phyloP scores from a whole-genome alignment of 768 basidiomycete species.

The Pleurotus salmoneostramineus region DNA sequence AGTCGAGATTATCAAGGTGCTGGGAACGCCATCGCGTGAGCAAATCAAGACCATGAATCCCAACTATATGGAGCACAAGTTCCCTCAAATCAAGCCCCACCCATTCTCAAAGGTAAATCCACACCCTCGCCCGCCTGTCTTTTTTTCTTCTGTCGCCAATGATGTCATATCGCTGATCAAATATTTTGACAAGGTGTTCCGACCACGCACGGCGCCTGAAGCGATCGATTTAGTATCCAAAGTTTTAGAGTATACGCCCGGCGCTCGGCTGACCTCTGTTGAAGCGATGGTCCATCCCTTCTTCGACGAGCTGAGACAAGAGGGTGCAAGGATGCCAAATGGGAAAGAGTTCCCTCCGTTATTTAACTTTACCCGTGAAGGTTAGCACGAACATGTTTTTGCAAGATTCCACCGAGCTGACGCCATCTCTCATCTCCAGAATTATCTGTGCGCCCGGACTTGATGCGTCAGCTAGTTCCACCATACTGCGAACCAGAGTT shows the following conservation, averaged over 20 bases:
- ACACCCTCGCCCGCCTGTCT: neutral
- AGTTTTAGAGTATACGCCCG: constrained; percentile 97
- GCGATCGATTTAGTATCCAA: constrained; percentile 95
- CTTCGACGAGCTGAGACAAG: constrained; percentile 93
- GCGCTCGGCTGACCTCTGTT: constrained; percentile 82
- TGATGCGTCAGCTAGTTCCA: constrained; percentile 90
- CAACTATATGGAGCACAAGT: constrained; percentile 99
- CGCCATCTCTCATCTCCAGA: constrained; percentile 41
- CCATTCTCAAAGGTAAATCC: constrained; percentile 87
- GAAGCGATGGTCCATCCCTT: constrained; percentile 93
- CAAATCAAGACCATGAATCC: constrained; percentile 99
- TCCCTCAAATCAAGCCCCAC: constrained; percentile 99
- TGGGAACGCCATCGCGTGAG: constrained; percentile 96
- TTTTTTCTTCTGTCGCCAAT: neutral
- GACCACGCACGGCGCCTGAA: constrained; percentile 93
- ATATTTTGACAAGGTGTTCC: constrained; percentile 72
- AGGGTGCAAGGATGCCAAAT: constrained; percentile 93
- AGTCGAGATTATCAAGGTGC: constrained; percentile 99
- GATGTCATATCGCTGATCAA: constrained; percentile 11
- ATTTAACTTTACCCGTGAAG: constrained; percentile 95
- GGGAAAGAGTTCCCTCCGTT: constrained; percentile 93
- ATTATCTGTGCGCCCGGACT: constrained; percentile 92
- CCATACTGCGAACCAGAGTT: constrained; percentile 87
- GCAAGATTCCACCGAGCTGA: constrained; percentile 1
- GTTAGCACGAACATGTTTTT: constrained; percentile 43